Evolutionary conservation across 2,329 filamentous ascomycete species (phyloP), one percentile per base, ranked within the genome.

Genomic region (Hymenoscyphus albidus): DNA sequence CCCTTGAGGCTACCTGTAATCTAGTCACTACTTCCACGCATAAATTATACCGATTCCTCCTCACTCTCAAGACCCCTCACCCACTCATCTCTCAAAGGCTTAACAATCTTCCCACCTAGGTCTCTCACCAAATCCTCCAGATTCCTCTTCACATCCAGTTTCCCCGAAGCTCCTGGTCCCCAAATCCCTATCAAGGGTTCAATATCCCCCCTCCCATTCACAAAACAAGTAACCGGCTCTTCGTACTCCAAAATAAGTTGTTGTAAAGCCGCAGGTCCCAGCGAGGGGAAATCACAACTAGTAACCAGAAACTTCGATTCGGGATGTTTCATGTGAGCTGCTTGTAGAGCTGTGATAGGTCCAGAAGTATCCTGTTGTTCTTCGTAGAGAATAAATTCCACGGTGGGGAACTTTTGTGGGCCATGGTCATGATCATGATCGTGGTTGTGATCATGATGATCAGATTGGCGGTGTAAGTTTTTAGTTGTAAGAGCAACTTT

Each of bases 11-110:
- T 35, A 35, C 10, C 6, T 4, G 22, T 22, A 18, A 22, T 12
- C 18, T 51, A 27, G n/a, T 22, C 22, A 12, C 9, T 18, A 51
- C 18, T 4, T n/a, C n/a, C 3, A 12, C 44, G n/a, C 44, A 51
- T 12, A 27, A 2, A 2, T 3, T 10, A 2, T 6, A 51, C 70
- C 80, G 80, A 83, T 62, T 76, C 76, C 2, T 78, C 75, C 62
- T 82, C 70, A 16, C 81, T 69, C 40, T 67, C 69, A 40, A 71
- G 70, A 3, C 81, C 76, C 38, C 75, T 71, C 16, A 77, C 73
- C 81, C 80, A 84, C 38, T 84, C 80, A 27, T 73, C 72, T 38
- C 58, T 73, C 40, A 73, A 69, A 31, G 74, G 62, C 65, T 65
- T 68, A 27, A 62, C 48, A 63, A 67, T 48, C 59, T 64, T 70